Percentiles rank a stretch among this genome's conserved stretches.
Evolutionary conservation across 1,284 basidiomycete species (phyloP).

Genomic region (Tilletiopsis washingtonensis): DNA sequence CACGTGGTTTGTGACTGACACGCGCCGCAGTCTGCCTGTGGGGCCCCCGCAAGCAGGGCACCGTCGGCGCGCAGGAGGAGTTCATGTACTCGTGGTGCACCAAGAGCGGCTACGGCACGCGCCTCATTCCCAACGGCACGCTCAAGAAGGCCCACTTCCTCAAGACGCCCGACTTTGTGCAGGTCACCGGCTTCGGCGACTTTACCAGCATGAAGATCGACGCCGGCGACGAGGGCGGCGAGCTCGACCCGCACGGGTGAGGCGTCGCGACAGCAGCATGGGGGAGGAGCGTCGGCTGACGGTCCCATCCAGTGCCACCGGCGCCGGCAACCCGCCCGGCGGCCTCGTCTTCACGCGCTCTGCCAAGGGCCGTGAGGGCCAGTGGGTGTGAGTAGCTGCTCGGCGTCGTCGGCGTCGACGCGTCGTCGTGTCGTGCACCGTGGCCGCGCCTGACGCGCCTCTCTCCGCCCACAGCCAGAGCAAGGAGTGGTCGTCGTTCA

Average conservation of each 20-base stretch:
- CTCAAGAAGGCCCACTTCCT: slow-evolving; percentile 66
- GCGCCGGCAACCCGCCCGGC: slow-evolving; percentile 36
- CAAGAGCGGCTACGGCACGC: slow-evolving; percentile 53
- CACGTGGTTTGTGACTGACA: too few relatives aligned
- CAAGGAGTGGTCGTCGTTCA: slow-evolving; percentile 44
- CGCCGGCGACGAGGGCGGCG: slow-evolving; percentile 44
- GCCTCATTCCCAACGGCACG: slow-evolving; percentile 66
- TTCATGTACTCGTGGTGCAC: slow-evolving; percentile 64
- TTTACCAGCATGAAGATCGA: slow-evolving; percentile 47
- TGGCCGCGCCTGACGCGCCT: too few relatives aligned
- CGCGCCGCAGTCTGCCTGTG: too few relatives aligned
- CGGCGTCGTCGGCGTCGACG: too few relatives aligned
- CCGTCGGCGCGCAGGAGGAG: slow-evolving; percentile 50
- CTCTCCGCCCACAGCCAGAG: too few relatives aligned
- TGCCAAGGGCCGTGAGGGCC: slow-evolving; percentile 27
- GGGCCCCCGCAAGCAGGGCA: slow-evolving; percentile 2
- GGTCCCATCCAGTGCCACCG: too few relatives aligned
- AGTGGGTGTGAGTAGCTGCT: too few relatives aligned
- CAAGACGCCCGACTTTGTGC: slow-evolving; percentile 41
- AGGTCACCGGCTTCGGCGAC: slow-evolving; percentile 36
- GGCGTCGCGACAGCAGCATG: slow-evolving; percentile 30
- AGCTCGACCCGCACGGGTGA: slow-evolving; percentile 48
- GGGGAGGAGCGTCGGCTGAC: too few relatives aligned
- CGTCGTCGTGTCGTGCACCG: too few relatives aligned
- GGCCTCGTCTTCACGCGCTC: slow-evolving; percentile 40